Evolutionary conservation across 805 yeast genomes (phyloP).

Genomic region (Grigorovia transvaalensis): DNA sequence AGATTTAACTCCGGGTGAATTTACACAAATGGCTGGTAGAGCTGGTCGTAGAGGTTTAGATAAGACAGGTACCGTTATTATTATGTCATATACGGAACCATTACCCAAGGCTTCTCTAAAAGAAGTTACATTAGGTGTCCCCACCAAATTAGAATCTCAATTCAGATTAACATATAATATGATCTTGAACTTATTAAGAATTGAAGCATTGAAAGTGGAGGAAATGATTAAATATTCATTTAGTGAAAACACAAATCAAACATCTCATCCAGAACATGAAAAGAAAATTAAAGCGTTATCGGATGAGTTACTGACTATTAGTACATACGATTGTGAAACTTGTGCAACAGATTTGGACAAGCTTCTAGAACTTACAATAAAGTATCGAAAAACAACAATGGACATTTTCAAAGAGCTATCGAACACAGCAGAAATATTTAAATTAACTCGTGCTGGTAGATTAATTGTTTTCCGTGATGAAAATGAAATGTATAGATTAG

Average conservation of each 20-base stretch:
- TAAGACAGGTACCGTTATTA: conserved; percentile 85
- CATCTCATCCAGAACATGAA: conserved; percentile 78
- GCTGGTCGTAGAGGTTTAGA: conserved; percentile 98
- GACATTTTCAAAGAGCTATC: conserved; percentile 40
- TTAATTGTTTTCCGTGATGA: conserved; percentile 48
- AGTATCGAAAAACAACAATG: conserved; percentile 36
- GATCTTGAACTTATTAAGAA: conserved; percentile 83
- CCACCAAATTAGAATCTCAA: conserved; percentile 84
- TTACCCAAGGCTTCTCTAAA: conserved; percentile 49
- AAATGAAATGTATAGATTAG: conserved; percentile 31
- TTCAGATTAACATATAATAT: conserved; percentile 91
- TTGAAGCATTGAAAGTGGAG: conserved; percentile 92
- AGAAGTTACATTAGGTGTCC: conserved; percentile 76
- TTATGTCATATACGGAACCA: conserved; percentile 73
- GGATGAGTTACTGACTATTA: conserved; percentile 33
- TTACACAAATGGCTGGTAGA: conserved; percentile 98
- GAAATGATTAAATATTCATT: conserved; percentile 96
- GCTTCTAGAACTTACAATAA: conserved; percentile 35
- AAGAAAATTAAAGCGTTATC: conserved; percentile 47
- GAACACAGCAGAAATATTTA: conserved; percentile 38
- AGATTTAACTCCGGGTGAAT: conserved; percentile 85
- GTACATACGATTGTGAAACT: conserved; percentile 26
- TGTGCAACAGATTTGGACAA: conserved; percentile 35
- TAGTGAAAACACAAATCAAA: conserved; percentile 81
- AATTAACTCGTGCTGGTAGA: conserved; percentile 43